Evolutionary conservation across 129 eudicot genomes (phyloP).

Genomic region (Smallanthus sonchifolius): DNA sequence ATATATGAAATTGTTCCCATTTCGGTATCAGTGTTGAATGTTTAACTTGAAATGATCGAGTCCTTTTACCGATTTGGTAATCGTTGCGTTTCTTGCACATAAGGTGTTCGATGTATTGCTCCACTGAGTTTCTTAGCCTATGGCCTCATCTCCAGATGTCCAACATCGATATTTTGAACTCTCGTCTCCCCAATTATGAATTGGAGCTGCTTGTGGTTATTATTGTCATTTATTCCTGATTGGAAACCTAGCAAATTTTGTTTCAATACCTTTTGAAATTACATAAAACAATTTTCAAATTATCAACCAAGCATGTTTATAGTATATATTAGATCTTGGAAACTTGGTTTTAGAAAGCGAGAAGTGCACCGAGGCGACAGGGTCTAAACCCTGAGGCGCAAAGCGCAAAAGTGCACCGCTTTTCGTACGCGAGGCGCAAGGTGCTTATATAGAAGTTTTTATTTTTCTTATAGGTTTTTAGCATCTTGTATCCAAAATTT

Average conservation of each 20-base stretch:
- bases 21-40: neutral
- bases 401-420: too few relatives aligned
- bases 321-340: too few relatives aligned
- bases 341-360: too few relatives aligned
- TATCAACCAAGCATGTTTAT: neutral
- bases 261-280: neutral
- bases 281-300: neutral
- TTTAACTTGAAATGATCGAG: neutral
- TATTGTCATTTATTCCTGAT: neutral
- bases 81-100: slow-evolving; percentile 7
- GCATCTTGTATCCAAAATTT: too few relatives aligned
- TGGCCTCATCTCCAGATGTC: neutral
- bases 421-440: too few relatives aligned
- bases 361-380: too few relatives aligned
- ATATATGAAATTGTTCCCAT: neutral
- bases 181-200: too few relatives aligned
- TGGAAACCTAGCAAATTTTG: neutral
- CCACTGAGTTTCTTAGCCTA: neutral
- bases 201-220: neutral
- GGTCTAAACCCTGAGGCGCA: too few relatives aligned
- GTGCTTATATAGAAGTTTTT: too few relatives aligned
- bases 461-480: too few relatives aligned
- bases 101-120: slow-evolving; percentile 24
- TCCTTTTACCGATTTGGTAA: neutral
- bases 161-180: too few relatives aligned